Percentiles rank a stretch among this genome's conserved stretches.
phyloP scores from a whole-genome alignment of 1,284 basidiomycete species.

The Tetrapyrgos nigripes region DNA sequence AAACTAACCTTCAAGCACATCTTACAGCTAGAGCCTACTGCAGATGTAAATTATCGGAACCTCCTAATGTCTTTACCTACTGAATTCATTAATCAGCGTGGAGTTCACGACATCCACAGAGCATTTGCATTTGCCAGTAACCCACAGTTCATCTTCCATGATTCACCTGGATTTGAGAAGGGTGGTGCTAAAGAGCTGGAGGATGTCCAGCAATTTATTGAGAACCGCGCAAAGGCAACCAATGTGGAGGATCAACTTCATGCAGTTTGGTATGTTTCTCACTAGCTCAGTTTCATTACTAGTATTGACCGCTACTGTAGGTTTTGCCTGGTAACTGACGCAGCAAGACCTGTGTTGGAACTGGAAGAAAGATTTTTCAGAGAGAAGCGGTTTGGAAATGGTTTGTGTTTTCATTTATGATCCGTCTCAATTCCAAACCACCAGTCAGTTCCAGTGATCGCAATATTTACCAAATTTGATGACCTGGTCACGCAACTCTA shows the following conservation, averaged over 20 bases:
- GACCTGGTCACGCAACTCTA: constrained; percentile 7
- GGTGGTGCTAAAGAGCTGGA: constrained; percentile 4
- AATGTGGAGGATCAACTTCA: constrained; percentile 1
- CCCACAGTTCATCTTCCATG: constrained; percentile 9
- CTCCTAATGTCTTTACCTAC: background rate
- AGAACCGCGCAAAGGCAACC: background rate
- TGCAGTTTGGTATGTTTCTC: constrained; percentile 12
- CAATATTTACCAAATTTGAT: constrained; percentile 17
- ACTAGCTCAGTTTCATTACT: constrained; percentile 4
- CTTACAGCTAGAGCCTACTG: no score
- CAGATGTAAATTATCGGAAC: no score
- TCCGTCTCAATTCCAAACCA: background rate
- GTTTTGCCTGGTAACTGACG: constrained; percentile 11
- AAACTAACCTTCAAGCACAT: no score
- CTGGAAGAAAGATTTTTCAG: constrained; percentile 12
- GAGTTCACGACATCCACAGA: constrained; percentile 26
- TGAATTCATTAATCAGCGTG: constrained; percentile 19
- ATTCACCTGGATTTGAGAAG: no score
- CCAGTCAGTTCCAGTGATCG: constrained; percentile 12
- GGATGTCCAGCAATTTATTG: constrained; percentile 2
- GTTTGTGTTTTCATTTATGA: background rate
- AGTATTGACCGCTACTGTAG: background rate
- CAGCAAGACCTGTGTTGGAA: constrained; percentile 6
- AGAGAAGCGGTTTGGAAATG: background rate
- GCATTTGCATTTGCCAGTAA: constrained; percentile 14